These are phyloP conservation scores for Ascochyta viciae-villosae DNA, from an alignment of 2,329 filamentous ascomycete species.

Conservation along the genomic window DNA sequence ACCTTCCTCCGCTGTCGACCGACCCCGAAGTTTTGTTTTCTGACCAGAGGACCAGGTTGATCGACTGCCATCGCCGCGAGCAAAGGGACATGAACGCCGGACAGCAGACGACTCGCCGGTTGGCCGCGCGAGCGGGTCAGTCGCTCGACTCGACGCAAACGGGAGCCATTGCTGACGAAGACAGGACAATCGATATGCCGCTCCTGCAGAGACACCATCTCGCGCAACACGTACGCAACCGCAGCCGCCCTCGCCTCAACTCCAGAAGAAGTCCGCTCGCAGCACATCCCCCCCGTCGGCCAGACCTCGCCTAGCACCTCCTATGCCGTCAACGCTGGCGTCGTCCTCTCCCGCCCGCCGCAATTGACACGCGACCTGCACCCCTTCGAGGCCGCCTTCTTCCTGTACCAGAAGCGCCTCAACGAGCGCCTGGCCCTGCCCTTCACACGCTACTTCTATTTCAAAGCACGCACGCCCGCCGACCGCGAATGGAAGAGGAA, in stretches of 20 bases:
- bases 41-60: constrained; percentile 1
- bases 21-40: constrained; percentile 37
- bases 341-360: constrained; percentile 88
- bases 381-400: constrained; percentile 90
- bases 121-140: constrained; percentile 52
- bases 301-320: constrained; percentile 52
- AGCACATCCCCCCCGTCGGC: constrained; percentile 45
- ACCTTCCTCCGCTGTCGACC: constrained; percentile 32
- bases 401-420: constrained; percentile 95
- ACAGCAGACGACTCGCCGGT: constrained; percentile 54
- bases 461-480: constrained; percentile 84
- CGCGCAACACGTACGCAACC: constrained; percentile 45
- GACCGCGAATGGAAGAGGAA: constrained; percentile 92
- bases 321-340: constrained; percentile 63
- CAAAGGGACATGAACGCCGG: constrained; percentile 51
- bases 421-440: constrained; percentile 90
- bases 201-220: constrained; percentile 54
- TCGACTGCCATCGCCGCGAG: constrained; percentile 1
- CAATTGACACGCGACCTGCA: constrained; percentile 83
- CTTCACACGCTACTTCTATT: constrained; percentile 92
- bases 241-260: constrained; percentile 47
- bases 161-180: constrained; percentile 34
- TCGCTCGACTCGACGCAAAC: constrained; percentile 5
- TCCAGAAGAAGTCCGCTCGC: constrained; percentile 38
- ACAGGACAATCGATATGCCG: constrained; percentile 54